Evolutionary conservation across 352 stramenopile genomes (phyloP), one percentile per base, ranked within the genome.

Genomic region (Globisporangium polare): DNA sequence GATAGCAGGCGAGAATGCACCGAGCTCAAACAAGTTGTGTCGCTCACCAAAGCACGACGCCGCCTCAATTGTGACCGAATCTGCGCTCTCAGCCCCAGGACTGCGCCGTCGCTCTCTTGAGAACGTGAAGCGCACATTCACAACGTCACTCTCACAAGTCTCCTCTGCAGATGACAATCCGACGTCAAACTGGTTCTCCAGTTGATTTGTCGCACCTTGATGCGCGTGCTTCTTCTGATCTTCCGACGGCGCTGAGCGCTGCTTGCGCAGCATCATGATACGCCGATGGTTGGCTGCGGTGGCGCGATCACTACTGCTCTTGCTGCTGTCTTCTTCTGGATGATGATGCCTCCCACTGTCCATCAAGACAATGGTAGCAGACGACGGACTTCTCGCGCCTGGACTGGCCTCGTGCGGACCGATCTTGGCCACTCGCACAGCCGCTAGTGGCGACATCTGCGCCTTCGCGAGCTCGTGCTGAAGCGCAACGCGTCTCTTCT

Each of bases 111-210:
- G 53, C 54, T 67, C 62, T 31, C 72, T 67, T 1, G 74, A 85
- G 62, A 86, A 85, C 3, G 77, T 88, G 51, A 89, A 88, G 5
- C 77, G 73, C 22, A 90, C 72, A 24, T 72, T 67, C 18, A 88
- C 70, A 1, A 88, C 67, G 55, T 75, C 62, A n/a, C 20, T 37
- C 20, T 67, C 62, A 8, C 77, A 39, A 26, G 51, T 35, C 9
- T 62, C 50, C 7, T 24, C 24, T 5, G 41, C 22, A 13, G 18
- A 46, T 17, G 22, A 1, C 26, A 9, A 31, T 45, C 27, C 27
- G 12, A 20, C 50, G n/a, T 49, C 55, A 22, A 24, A 43, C 13
- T 65, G 57, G 22, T 66, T 51, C 37, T 41, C 27, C 35, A 24
- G 8, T 26, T 43, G 37, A 2, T 45, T 27, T 20, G 31, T 49